Conservation (phyloP, 805 yeast genomes). For the Candida argentea region DNA sequence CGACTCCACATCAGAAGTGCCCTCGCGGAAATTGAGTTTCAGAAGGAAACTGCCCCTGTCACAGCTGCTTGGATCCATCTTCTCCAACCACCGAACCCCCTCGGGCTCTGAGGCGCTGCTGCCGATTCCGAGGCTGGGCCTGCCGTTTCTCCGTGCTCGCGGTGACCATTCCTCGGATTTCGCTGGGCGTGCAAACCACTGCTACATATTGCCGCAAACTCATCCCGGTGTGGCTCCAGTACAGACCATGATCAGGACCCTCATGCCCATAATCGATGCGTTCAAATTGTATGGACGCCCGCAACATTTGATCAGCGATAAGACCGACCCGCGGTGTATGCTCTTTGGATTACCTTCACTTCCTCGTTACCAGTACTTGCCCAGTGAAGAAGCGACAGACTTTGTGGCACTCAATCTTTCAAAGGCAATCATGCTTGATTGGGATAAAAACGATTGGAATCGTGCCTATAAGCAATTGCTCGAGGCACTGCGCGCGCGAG, state of each 20-base stretch:
- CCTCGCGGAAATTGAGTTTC: conserved; percentile 14
- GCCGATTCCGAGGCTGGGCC: conserved; percentile 4
- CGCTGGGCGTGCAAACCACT: conserved; percentile 23
- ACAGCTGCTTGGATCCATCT: conserved; percentile 10
- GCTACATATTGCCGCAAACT: conserved; percentile 63
- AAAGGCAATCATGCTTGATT: conserved; percentile 11
- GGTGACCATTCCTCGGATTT: conserved; percentile 14
- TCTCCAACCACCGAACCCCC: conserved; percentile 9
- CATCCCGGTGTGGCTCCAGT: conserved; percentile 66
- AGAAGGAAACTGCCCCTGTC: conserved; percentile 7
- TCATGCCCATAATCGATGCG: conserved; percentile 61
- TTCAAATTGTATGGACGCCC: conserved; percentile 73
- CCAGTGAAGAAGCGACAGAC: conserved; percentile 15
- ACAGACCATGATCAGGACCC: conserved; percentile 63
- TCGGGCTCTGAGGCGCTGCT: conserved; percentile 15
- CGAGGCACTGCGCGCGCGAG: conserved; percentile 6
- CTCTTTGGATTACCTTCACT: conserved; percentile 68
- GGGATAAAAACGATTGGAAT: conserved; percentile 23
- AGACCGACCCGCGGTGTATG: conserved; percentile 51
- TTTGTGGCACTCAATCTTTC: conserved; percentile 11
- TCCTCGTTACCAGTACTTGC: conserved; percentile 55
- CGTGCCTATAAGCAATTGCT: conserved; percentile 12
- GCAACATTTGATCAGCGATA: conserved; percentile 61
- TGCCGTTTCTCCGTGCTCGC: conserved; percentile 20
- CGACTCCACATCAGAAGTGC: conserved; percentile 6